Conservation (phyloP, 306 rosid species). For the Ochetophila trinervis region DNA sequence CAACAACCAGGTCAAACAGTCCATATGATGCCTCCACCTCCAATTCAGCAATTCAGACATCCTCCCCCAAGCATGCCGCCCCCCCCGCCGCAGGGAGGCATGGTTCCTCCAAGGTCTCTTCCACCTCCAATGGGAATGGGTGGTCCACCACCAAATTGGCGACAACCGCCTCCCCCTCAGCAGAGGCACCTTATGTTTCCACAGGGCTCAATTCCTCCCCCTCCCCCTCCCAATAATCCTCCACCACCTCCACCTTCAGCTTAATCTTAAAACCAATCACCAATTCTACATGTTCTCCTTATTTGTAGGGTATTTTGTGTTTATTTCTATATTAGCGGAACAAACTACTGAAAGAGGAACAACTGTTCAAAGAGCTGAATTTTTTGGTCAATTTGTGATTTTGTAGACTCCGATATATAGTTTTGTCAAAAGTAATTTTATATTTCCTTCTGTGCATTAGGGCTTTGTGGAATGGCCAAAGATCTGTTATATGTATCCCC, state of each 20-base stretch:
- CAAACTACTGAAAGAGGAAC: too few relatives aligned
- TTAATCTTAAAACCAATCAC: too few relatives aligned
- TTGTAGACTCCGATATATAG: too few relatives aligned
- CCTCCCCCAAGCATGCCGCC: slow-evolving; percentile 75
- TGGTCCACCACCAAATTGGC: slow-evolving; percentile 71
- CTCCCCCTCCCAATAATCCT: slow-evolving; percentile 46
- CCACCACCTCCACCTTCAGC: slow-evolving; percentile 37
- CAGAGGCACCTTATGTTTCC: slow-evolving; percentile 55
- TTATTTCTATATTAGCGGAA: too few relatives aligned
- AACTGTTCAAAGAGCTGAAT: too few relatives aligned
- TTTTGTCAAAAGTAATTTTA: too few relatives aligned
- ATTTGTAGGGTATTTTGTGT: too few relatives aligned
- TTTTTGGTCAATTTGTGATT: too few relatives aligned
- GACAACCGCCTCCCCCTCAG: slow-evolving; percentile 76
- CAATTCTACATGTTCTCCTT: too few relatives aligned
- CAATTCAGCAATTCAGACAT: slow-evolving; percentile 81
- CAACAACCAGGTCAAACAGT: slow-evolving; percentile 69
- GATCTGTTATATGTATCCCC: too few relatives aligned
- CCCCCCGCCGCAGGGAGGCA: slow-evolving; percentile 60
- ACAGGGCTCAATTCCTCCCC: slow-evolving; percentile 63
- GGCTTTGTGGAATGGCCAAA: too few relatives aligned
- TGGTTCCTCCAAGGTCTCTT: slow-evolving; percentile 61
- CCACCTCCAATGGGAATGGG: slow-evolving; percentile 92
- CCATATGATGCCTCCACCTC: slow-evolving; percentile 61
- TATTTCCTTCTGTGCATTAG: too few relatives aligned